Conservation (phyloP, 2,329 filamentous ascomycete species). For the Colletotrichum viniferum region DNA sequence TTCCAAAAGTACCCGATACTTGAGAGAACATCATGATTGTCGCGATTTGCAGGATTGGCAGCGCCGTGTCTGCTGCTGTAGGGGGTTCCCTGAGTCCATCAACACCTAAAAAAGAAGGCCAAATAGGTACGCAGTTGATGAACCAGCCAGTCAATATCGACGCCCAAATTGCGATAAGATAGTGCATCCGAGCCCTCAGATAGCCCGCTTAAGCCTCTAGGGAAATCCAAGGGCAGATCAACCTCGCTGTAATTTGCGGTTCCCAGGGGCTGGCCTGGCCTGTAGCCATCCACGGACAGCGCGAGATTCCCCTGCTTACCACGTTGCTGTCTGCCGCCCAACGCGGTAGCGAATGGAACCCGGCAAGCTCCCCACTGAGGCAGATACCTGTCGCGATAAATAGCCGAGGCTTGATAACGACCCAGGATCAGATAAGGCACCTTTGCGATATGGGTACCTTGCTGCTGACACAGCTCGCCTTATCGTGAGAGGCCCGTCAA, state of each 20-base stretch:
- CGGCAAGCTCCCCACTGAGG: not conserved
- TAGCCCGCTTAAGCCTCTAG: not conserved
- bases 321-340: not conserved
- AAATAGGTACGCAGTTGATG: not conserved
- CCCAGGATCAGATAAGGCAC: not conserved
- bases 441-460: not conserved
- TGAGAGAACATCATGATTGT: not conserved
- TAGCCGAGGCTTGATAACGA: not conserved
- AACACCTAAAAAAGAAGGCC: not conserved
- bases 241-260: not conserved
- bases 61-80: not conserved
- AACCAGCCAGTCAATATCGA: not conserved
- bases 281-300: not conserved
- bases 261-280: not conserved
- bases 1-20: not conserved
- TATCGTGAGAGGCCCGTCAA: not conserved
- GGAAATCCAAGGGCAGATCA: not conserved
- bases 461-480: not conserved
- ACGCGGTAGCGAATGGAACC: not conserved
- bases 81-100: not conserved
- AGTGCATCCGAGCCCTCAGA: not conserved
- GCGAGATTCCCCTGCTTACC: not conserved
- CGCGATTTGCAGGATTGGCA: not conserved
- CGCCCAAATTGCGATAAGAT: not conserved
- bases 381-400: not conserved